Evolutionary conservation across 2,329 filamentous ascomycete genomes (phyloP).

Genomic region (Colletotrichum orchidophilum): DNA sequence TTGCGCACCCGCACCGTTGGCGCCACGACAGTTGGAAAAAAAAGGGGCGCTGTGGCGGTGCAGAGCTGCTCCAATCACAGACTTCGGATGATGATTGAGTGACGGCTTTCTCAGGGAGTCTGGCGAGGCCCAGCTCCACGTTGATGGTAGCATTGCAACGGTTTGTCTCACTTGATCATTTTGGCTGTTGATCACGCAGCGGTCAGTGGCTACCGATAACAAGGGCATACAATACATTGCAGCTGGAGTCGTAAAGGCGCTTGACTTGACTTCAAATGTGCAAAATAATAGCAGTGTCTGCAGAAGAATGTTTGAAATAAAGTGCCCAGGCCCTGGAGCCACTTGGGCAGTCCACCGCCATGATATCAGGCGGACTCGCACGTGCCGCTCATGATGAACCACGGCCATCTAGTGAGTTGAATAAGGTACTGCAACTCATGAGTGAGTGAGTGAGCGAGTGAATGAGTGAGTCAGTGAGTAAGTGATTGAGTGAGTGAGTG

Average conservation of each 20-base stretch:
- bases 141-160: constrained; percentile 3
- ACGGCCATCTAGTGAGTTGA: background rate
- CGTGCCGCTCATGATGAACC: background rate
- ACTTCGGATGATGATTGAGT: background rate
- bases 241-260: background rate
- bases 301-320: no score
- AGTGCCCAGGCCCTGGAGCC: no score
- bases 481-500: background rate
- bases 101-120: background rate
- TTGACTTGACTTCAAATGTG: background rate
- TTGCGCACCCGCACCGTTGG: background rate
- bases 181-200: background rate
- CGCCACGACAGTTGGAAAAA: background rate
- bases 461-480: no score
- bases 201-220: background rate
- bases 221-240: no score
- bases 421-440: background rate
- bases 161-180: constrained; percentile 13
- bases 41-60: constrained; percentile 12
- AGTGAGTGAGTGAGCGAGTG: background rate
- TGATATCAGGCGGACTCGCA: background rate
- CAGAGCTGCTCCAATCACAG: constrained; percentile 12
- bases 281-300: no score
- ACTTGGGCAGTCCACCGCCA: background rate
- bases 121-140: background rate